Base-by-base conservation (phyloP, 2,329 filamentous ascomycete species). In the Trichoderma sp. region DNA sequence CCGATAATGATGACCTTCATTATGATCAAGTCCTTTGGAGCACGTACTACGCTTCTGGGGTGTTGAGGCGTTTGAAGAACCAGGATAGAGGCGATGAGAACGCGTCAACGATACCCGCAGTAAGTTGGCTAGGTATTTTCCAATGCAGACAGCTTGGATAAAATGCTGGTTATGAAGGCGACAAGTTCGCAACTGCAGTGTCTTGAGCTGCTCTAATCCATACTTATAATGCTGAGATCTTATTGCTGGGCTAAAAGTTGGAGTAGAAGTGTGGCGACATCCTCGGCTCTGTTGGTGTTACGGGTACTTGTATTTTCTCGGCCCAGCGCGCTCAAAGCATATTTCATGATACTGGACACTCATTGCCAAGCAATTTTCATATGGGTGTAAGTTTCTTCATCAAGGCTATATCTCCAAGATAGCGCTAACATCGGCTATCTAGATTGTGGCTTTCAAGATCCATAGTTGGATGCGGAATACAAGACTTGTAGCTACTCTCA, bases 1-100 rank as follows among this genome's bases (percentile, higher is more conserved):
- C 73, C 73, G 26, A 74, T 68, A 37, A 74, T 71, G 63, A 74
- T 68, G 59, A 73, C 59, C 34, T 70, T 68, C 73, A 74, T 73
- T 34, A 6, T 30, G 5, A 14, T 55, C 18, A 55, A 43, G 13
- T 2, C 11, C 10, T 61, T 10, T 16, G 49, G 24, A 24, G 39
- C 39, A 8, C 16, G 16, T 37, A 28, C 2, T 63, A 8, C n/a
- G 1, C 16, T 16, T 26, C 16, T 10, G 14, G 14, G 13, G 14
- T 16, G 21, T 28, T 11, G 21, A 4, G 24, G 37, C n/a, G 30
- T n/a, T 43, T 14, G 14, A 49, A 49, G 39, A 49, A 5, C 46
- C 21, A 13, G 7, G 10, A 24, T 24, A 49, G 21, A 21, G 3
- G 10, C n/a, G 24, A 24, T 49, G 46, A 24, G 1, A 34, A 34